Percentiles rank a stretch among this genome's conserved stretches.
These are phyloP conservation scores for Artemisia annua DNA, from an alignment of 129 eudicot species.

Conservation along the genomic window DNA sequence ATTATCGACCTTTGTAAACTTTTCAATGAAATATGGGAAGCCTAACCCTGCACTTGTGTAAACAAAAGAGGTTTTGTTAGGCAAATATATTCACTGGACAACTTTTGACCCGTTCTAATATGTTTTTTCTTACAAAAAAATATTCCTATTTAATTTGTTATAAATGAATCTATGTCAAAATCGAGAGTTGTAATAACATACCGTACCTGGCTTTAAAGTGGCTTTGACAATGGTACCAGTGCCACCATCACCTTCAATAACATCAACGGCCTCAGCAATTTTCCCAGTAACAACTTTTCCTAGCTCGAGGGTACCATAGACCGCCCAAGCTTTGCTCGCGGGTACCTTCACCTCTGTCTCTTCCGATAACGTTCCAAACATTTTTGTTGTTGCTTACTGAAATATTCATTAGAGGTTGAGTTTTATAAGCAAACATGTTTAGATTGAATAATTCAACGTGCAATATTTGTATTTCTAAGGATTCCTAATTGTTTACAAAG, in stretches of 20 bases:
- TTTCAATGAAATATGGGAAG: slow-evolving; percentile 43
- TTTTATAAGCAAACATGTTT: neutral
- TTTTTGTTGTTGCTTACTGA: slow-evolving; percentile 10
- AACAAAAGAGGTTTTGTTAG: neutral
- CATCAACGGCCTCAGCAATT: slow-evolving; percentile 27
- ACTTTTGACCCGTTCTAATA: neutral
- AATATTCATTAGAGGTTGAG: slow-evolving; percentile 11
- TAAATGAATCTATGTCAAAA: no score
- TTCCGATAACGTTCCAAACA: slow-evolving; percentile 33
- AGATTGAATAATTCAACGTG: neutral
- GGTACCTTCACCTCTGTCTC: slow-evolving; percentile 41
- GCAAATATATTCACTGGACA: neutral
- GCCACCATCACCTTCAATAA: slow-evolving; percentile 40
- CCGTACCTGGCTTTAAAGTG: slow-evolving; percentile 32
- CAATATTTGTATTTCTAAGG: neutral
- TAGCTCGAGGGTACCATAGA: slow-evolving; percentile 35
- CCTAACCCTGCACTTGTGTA: slow-evolving; percentile 25
- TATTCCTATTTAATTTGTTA: neutral
- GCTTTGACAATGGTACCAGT: slow-evolving; percentile 34
- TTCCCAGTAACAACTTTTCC: slow-evolving; percentile 16
- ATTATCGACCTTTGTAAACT: slow-evolving; percentile 55
- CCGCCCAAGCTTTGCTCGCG: slow-evolving; percentile 36
- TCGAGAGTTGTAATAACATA: no score
- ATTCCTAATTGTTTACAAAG: slow-evolving; percentile 1
- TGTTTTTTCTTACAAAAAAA: neutral